Conservation (phyloP, 108 stramenopile genomes). For the Skeletonema tropicum region DNA sequence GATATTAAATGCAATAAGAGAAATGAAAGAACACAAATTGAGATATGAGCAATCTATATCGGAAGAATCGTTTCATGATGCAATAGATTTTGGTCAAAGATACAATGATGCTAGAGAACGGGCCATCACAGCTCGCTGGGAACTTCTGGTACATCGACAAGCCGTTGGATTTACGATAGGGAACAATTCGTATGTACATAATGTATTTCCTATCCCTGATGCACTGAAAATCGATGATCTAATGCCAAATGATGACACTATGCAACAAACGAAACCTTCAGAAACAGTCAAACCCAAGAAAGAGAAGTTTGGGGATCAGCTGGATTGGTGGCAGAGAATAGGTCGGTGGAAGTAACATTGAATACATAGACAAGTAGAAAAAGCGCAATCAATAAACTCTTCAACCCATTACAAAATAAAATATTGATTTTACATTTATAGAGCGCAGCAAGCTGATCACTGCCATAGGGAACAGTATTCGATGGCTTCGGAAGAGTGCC, state of each 20-base stretch:
- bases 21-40: conserved; percentile 53
- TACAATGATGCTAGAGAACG: conserved; percentile 72
- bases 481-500: no score
- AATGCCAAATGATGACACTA: neutral
- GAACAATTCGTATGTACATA: conserved; percentile 75
- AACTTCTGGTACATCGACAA: conserved; percentile 86
- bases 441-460: no score
- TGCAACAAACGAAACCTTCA: neutral
- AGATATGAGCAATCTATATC: conserved; percentile 40
- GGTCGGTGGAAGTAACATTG: conserved; percentile 69
- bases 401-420: neutral
- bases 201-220: conserved; percentile 70
- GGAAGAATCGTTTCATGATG: conserved; percentile 21
- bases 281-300: conserved; percentile 18
- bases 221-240: conserved; percentile 38
- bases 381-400: neutral
- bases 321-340: conserved; percentile 79
- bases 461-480: no score
- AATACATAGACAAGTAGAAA: no score
- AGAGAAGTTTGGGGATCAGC: conserved; percentile 63
- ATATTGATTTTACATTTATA: neutral
- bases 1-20: conserved; percentile 49
- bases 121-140: conserved; percentile 75
- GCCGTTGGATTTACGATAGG: conserved; percentile 81
- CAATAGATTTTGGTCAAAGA: conserved; percentile 45